Conservation (phyloP, 2,329 filamentous ascomycete genomes). For the Thyridium curvatum region DNA sequence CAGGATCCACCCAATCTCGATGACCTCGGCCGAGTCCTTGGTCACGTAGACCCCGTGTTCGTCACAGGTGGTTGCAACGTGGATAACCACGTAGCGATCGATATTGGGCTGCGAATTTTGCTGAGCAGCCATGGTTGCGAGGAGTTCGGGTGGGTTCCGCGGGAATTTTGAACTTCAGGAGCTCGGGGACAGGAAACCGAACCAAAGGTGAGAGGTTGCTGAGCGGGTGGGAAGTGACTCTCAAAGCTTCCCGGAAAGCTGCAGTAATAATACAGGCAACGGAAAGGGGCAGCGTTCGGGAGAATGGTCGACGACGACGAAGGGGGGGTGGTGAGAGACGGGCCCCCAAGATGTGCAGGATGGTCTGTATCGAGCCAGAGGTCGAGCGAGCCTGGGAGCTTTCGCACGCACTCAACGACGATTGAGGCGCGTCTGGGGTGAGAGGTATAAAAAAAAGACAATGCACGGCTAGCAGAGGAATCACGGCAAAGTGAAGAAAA, state of each 20-base stretch:
- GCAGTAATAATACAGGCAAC: too few species aligned
- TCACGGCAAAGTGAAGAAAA: too few species aligned
- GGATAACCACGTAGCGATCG: constrained; percentile 96
- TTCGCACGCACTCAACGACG: too few species aligned
- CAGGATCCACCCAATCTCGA: constrained; percentile 97
- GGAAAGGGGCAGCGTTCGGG: too few species aligned
- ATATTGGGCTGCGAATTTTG: constrained; percentile 56
- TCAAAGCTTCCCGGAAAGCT: background rate
- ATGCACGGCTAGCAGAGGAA: too few species aligned
- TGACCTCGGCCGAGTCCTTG: constrained; percentile 98
- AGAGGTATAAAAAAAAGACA: too few species aligned
- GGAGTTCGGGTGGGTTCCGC: constrained; percentile 7
- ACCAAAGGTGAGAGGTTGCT: constrained; percentile 5
- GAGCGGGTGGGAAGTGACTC: constrained; percentile 3
- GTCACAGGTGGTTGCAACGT: constrained; percentile 97
- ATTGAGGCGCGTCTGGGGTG: too few species aligned
- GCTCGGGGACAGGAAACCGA: constrained; percentile 4
- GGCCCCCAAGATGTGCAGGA: too few species aligned
- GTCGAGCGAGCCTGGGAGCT: too few species aligned
- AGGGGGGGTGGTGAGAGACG: too few species aligned
- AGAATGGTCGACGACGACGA: too few species aligned
- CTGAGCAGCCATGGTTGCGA: constrained; percentile 35
- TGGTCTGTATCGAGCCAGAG: too few species aligned
- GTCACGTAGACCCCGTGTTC: constrained; percentile 99
- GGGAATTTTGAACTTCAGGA: constrained; percentile 1